Conservation (phyloP, 2,329 filamentous ascomycete species). For the Cordyceps cateniannulata region DNA sequence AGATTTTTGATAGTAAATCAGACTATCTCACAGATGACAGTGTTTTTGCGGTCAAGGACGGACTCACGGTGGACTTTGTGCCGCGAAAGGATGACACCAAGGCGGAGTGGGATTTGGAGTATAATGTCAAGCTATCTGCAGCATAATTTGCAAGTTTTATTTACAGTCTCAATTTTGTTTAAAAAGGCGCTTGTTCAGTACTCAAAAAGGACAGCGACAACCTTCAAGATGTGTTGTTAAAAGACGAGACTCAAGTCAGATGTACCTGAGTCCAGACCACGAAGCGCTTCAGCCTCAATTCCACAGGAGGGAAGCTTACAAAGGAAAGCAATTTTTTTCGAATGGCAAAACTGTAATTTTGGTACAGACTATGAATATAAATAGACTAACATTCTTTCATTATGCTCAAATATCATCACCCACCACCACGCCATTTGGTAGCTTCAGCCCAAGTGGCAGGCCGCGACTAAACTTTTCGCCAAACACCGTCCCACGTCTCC, state of each 20-base stretch:
- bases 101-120: constrained; percentile 52
- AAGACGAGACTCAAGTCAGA: no score
- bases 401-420: constrained; percentile 16
- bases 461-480: constrained; percentile 34
- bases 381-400: no score
- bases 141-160: neutral
- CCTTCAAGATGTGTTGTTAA: no score
- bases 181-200: neutral
- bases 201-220: no score
- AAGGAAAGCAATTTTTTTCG: no score
- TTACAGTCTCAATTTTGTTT: no score
- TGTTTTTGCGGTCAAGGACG: constrained; percentile 50
- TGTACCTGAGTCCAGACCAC: no score
- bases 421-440: constrained; percentile 41
- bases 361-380: neutral
- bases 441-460: constrained; percentile 39
- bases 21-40: constrained; percentile 50
- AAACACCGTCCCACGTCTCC: constrained; percentile 26
- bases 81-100: constrained; percentile 32
- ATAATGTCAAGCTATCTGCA: constrained; percentile 49
- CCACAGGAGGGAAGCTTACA: no score
- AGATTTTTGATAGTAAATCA: constrained; percentile 67
- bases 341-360: neutral
- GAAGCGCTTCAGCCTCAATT: neutral
- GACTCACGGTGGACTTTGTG: constrained; percentile 37